Evolutionary conservation across 768 basidiomycete species (phyloP).

Genomic region (Lactifluus subvellereus): DNA sequence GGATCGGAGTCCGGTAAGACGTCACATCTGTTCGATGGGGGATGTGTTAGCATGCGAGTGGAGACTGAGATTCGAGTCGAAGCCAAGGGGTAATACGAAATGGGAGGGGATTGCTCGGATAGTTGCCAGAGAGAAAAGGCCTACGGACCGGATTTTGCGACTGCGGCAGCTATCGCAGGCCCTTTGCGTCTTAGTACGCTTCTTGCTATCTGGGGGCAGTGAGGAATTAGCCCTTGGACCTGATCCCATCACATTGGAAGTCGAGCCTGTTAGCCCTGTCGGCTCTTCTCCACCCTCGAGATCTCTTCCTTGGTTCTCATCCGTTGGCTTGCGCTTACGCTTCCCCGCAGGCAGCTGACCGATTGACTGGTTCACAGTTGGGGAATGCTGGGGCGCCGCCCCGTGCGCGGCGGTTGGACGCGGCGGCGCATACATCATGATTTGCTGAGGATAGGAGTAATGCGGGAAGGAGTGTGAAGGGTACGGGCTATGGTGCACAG

Average conservation of each 20-base stretch:
- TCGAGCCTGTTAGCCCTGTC: slow-evolving; percentile 46
- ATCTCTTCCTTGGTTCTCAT: slow-evolving; percentile 27
- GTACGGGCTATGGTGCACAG: slow-evolving; percentile 30
- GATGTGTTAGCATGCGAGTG: slow-evolving; percentile 21
- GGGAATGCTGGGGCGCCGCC: slow-evolving; percentile 32
- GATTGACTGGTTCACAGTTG: slow-evolving; percentile 30
- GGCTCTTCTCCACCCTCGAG: slow-evolving; percentile 56
- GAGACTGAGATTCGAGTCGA: neutral
- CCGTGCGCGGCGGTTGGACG: slow-evolving; percentile 36
- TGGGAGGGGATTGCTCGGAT: slow-evolving; percentile 5
- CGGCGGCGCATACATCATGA: slow-evolving; percentile 60
- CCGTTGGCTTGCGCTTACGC: slow-evolving; percentile 53
- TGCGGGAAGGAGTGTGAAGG: slow-evolving; percentile 36
- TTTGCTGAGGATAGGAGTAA: slow-evolving; percentile 48
- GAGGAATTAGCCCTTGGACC: slow-evolving; percentile 20
- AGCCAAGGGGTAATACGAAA: slow-evolving; percentile 9
- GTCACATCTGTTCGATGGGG: slow-evolving; percentile 56
- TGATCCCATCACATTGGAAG: slow-evolving; percentile 30
- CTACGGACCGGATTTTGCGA: slow-evolving; percentile 72
- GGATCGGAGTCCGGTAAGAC: slow-evolving; percentile 73
- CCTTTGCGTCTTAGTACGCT: slow-evolving; percentile 87
- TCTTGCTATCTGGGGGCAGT: slow-evolving; percentile 57
- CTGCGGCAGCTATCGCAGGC: slow-evolving; percentile 89
- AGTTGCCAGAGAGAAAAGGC: neutral
- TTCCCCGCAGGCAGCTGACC: slow-evolving; percentile 37